phyloP scores from a whole-genome alignment of 108 stramenopile genomes.

The Pseudonitzschia multiseries region DNA sequence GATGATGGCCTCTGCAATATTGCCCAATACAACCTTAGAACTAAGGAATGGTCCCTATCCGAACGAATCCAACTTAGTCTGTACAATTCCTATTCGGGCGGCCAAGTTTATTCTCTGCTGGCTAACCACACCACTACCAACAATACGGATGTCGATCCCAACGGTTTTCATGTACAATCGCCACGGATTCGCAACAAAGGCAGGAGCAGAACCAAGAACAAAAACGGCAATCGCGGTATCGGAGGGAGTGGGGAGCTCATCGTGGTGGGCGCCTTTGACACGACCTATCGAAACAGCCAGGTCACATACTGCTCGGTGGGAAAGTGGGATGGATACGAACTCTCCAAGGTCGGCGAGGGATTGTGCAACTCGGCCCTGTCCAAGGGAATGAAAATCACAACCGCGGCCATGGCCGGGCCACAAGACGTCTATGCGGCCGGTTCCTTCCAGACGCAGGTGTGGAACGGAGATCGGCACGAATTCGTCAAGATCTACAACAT shows the following conservation, averaged over 20 bases:
- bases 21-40: conserved; percentile 71
- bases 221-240: neutral
- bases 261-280: conserved; percentile 94
- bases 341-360: conserved; percentile 91
- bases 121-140: conserved; percentile 64
- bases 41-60: conserved; percentile 67
- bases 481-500: conserved; percentile 95
- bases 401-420: conserved; percentile 78
- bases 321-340: conserved; percentile 76
- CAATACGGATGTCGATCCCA: neutral
- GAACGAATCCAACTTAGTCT: conserved; percentile 80
- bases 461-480: conserved; percentile 88
- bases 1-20: conserved; percentile 82
- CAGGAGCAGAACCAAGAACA: neutral
- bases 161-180: neutral
- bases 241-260: conserved; percentile 70
- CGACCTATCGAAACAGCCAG: conserved; percentile 88
- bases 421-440: conserved; percentile 87
- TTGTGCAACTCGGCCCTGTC: conserved; percentile 89
- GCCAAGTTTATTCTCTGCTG: conserved; percentile 80
- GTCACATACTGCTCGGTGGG: conserved; percentile 94
- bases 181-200: neutral
- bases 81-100: conserved; percentile 87
- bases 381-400: conserved; percentile 88
- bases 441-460: conserved; percentile 92